A percentile compares a stretch with the other conserved stretches of the same genome.
Evolutionary conservation across 495 filamentous ascomycete species (phyloP).

Genomic region (Xylaria curta): DNA sequence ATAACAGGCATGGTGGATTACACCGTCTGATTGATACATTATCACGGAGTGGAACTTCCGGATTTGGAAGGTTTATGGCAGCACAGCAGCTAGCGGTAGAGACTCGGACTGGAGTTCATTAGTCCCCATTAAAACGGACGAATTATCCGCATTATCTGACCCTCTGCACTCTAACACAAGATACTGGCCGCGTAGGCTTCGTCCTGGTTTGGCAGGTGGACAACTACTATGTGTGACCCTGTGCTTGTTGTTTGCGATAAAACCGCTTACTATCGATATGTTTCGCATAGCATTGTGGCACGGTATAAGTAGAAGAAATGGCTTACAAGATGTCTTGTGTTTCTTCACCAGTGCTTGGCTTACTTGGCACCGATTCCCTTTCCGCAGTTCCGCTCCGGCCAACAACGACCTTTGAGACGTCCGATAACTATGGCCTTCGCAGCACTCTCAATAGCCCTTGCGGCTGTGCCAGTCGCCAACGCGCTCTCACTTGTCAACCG

Average conservation of each 20-base stretch:
- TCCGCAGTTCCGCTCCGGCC: not conserved
- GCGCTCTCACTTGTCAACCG: conserved; percentile 6
- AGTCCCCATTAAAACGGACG: conserved; percentile 8
- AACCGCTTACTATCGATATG: not conserved
- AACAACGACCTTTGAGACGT: not conserved
- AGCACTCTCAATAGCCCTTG: conserved; percentile 18
- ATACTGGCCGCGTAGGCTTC: not conserved
- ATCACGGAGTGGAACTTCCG: conserved; percentile 1
- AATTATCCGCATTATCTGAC: not conserved
- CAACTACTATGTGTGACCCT: not conserved
- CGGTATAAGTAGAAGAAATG: conserved; percentile 13
- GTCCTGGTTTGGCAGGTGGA: conserved; percentile 26
- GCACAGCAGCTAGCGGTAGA: conserved; percentile 9
- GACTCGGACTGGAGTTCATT: not conserved
- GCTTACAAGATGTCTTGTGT: not conserved
- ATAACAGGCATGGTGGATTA: not conserved
- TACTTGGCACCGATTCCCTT: conserved; percentile 15
- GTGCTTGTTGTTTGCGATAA: not conserved
- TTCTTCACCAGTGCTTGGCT: conserved; percentile 3
- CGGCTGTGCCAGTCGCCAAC: conserved; percentile 9
- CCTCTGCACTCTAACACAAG: not conserved
- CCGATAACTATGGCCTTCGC: not conserved
- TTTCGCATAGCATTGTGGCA: not conserved
- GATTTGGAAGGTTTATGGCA: conserved; percentile 20
- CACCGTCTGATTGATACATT: not conserved